Conservation (phyloP, 768 basidiomycete genomes). For the Boletus rubescentipes region DNA sequence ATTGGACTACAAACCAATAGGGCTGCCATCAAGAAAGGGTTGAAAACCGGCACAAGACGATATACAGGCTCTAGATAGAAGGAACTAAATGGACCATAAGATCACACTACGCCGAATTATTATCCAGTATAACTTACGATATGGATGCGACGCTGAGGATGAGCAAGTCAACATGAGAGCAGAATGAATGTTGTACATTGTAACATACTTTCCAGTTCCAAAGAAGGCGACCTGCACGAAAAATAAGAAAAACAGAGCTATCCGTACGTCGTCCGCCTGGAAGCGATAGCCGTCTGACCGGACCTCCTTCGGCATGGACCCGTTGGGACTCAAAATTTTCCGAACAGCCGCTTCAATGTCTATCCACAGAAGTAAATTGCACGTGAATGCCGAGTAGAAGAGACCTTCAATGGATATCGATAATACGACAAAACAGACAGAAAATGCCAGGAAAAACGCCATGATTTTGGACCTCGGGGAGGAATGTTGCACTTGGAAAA, state of each 20-base stretch:
- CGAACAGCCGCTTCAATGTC: constrained; percentile 49
- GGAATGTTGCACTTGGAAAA: constrained; percentile 34
- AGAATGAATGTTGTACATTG: neutral
- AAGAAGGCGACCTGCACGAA: constrained; percentile 88
- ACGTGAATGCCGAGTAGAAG: constrained; percentile 71
- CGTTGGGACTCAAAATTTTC: neutral
- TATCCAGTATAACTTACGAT: constrained; percentile 48
- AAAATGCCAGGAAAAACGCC: constrained; percentile 67
- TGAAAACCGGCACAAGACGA: constrained; percentile 82
- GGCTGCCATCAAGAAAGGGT: constrained; percentile 78
- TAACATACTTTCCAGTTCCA: constrained; percentile 75
- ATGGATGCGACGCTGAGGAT: constrained; percentile 71
- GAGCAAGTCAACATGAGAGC: neutral
- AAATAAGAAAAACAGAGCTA: constrained; percentile 80
- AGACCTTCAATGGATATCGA: constrained; percentile 82
- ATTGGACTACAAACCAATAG: constrained; percentile 49
- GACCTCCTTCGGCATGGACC: neutral
- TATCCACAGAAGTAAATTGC: constrained; percentile 65
- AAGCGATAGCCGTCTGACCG: constrained; percentile 39
- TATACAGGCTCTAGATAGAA: constrained; percentile 90
- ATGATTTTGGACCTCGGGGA: constrained; percentile 52
- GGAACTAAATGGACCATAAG: constrained; percentile 41
- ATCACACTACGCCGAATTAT: neutral
- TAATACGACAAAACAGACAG: constrained; percentile 73
- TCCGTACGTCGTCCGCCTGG: constrained; percentile 61